Conservation (phyloP, 2,329 filamentous ascomycete species). For the Gaeumannomyces tritici region DNA sequence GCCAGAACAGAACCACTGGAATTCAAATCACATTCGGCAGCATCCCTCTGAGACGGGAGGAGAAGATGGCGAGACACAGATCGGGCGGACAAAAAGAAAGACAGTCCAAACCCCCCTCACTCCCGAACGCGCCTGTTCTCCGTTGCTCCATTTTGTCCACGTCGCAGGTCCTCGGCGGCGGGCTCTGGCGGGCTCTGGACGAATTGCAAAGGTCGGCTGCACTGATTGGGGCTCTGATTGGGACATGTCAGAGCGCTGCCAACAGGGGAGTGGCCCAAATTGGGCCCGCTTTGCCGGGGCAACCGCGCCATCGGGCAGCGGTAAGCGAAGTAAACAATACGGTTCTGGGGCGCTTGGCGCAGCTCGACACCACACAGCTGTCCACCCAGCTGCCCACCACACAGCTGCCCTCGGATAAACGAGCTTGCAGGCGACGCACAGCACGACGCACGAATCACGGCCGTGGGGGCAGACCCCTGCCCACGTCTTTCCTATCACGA, state of each 20-base stretch:
- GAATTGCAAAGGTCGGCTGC: background rate
- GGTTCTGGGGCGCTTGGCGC: background rate
- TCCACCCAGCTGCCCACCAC: too few relatives aligned
- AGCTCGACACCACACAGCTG: background rate
- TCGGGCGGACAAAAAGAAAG: background rate
- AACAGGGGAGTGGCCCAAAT: background rate
- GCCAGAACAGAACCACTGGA: background rate
- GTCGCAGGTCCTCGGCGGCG: background rate
- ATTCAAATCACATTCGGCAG: background rate
- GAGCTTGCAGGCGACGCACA: background rate
- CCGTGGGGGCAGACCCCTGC: background rate
- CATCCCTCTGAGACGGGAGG: background rate
- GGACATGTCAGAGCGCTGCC: background rate
- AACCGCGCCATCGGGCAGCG: background rate
- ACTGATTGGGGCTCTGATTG: background rate
- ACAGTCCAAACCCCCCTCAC: background rate
- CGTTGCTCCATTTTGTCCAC: background rate
- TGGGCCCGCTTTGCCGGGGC: background rate
- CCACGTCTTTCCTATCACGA: background rate
- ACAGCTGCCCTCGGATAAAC: background rate
- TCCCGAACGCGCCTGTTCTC: background rate
- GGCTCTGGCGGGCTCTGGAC: background rate
- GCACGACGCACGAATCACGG: background rate
- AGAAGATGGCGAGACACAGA: background rate
- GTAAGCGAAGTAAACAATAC: constrained; percentile 1